Evolutionary conservation across 257 asterid species (phyloP).

Genomic region (Solanum bukasovii): DNA sequence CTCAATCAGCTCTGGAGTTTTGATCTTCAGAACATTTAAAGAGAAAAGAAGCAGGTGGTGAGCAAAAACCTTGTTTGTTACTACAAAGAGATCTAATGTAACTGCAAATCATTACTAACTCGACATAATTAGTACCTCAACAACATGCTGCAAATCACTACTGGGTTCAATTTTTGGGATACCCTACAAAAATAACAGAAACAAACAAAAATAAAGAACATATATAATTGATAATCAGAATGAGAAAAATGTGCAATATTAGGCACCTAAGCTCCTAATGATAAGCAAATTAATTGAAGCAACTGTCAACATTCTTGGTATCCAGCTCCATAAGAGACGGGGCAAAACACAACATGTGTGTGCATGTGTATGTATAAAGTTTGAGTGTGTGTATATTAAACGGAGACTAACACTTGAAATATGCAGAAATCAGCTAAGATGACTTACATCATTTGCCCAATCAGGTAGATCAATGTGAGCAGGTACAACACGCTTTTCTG

Average conservation of each 20-base stretch:
- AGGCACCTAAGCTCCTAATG: neutral
- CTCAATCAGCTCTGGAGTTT: constrained; percentile 70
- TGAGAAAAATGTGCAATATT: neutral
- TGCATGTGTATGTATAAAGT: neutral
- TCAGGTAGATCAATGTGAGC: constrained; percentile 80
- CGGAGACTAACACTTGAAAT: neutral
- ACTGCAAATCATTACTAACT: neutral
- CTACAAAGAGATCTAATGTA: neutral
- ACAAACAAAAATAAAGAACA: neutral
- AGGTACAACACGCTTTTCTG: constrained; percentile 58
- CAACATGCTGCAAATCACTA: constrained; percentile 83
- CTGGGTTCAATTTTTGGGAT: constrained; percentile 83
- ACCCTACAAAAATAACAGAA: constrained; percentile 41
- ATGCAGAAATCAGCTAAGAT: constrained; percentile 6
- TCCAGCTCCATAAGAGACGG: neutral
- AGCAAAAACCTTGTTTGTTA: neutral
- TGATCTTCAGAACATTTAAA: constrained; percentile 52
- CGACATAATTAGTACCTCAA: constrained; percentile 56
- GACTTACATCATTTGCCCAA: constrained; percentile 87
- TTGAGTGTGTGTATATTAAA: neutral
- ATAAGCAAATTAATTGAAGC: neutral
- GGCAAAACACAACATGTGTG: neutral
- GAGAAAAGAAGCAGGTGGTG: constrained; percentile 9
- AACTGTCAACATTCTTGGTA: neutral
- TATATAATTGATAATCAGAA: neutral